phyloP scores from a whole-genome alignment of 1,139 yeast species.

The Williopsis jadinii region DNA sequence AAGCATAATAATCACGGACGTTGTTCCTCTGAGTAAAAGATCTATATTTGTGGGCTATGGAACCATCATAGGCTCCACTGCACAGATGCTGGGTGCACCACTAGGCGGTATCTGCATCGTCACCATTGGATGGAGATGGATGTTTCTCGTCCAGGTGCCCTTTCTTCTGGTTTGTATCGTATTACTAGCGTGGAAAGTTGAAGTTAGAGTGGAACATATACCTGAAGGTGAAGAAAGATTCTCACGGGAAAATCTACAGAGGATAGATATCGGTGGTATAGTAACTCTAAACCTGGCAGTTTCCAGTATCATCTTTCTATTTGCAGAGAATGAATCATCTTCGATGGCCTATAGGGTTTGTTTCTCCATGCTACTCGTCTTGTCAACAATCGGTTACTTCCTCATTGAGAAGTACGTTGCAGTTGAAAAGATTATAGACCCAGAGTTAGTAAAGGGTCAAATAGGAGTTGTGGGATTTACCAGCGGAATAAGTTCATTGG shows the following conservation, averaged over 20 bases:
- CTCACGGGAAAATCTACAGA: slow-evolving; percentile 37
- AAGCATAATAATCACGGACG: slow-evolving; percentile 41
- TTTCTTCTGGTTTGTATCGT: slow-evolving; percentile 41
- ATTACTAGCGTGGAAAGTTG: slow-evolving; percentile 23
- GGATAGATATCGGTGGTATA: slow-evolving; percentile 76
- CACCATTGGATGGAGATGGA: slow-evolving; percentile 72
- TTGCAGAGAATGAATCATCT: slow-evolving; percentile 21
- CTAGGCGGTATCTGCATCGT: slow-evolving; percentile 70
- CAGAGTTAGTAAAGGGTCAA: slow-evolving; percentile 39
- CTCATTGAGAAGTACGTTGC: slow-evolving; percentile 41
- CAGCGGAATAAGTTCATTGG: slow-evolving; percentile 48
- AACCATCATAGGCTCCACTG: slow-evolving; percentile 55
- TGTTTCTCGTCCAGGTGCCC: slow-evolving; percentile 59
- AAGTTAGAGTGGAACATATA: slow-evolving; percentile 24
- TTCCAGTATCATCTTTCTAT: slow-evolving; percentile 37
- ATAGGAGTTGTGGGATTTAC: slow-evolving; percentile 45
- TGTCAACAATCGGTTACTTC: slow-evolving; percentile 26
- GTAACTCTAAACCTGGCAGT: slow-evolving; percentile 51
- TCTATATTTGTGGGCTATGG: slow-evolving; percentile 50
- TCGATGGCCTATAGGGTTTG: slow-evolving; percentile 5
- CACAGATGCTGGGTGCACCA: slow-evolving; percentile 67
- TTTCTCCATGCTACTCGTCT: slow-evolving; percentile 6
- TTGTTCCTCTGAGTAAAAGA: slow-evolving; percentile 40
- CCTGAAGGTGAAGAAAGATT: slow-evolving; percentile 27
- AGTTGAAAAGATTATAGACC: slow-evolving; percentile 49